Percentiles rank a stretch among this genome's conserved stretches.
Conservation (phyloP, 116 monocot genomes). For the Phalaenopsis hybrid region DNA sequence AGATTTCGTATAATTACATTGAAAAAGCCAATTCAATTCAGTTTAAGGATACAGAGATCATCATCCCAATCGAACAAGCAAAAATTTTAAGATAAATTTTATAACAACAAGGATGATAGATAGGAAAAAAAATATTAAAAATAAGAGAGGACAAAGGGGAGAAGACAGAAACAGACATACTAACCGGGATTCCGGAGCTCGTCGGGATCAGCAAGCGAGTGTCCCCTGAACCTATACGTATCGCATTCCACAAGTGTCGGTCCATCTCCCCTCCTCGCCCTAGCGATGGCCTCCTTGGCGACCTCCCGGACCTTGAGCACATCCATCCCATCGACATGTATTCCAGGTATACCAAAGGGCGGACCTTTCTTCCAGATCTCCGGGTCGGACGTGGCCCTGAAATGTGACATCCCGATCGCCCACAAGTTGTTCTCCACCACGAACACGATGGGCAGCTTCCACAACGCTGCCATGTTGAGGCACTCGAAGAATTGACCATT, state of each 20-base stretch:
- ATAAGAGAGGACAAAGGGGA: not conserved
- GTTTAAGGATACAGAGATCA: too few relatives aligned
- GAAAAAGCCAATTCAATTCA: too few relatives aligned
- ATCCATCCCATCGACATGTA: slow-evolving; percentile 94
- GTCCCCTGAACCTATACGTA: slow-evolving; percentile 84
- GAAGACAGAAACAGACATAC: not conserved
- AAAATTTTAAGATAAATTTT: too few relatives aligned
- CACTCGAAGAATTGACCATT: slow-evolving; percentile 97
- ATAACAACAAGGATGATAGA: too few relatives aligned
- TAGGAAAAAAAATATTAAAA: too few relatives aligned
- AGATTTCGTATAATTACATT: too few relatives aligned
- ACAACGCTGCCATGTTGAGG: slow-evolving; percentile 85
- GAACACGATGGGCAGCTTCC: slow-evolving; percentile 95
- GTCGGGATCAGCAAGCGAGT: slow-evolving; percentile 96
- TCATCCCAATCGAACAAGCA: too few relatives aligned
- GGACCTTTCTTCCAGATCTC: slow-evolving; percentile 96
- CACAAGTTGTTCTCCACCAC: slow-evolving; percentile 97
- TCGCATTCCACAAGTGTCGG: slow-evolving; percentile 95
- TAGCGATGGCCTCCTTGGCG: slow-evolving; percentile 63
- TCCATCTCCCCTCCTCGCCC: slow-evolving; percentile 91
- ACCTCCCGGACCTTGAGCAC: slow-evolving; percentile 92
- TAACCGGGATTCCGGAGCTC: slow-evolving; percentile 87
- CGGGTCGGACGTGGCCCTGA: slow-evolving; percentile 83
- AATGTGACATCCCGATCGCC: slow-evolving; percentile 93
- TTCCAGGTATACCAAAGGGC: slow-evolving; percentile 81